These are phyloP conservation scores for Marvania coccoides DNA, from an alignment of 139 green algal species.

Conservation along the genomic window DNA sequence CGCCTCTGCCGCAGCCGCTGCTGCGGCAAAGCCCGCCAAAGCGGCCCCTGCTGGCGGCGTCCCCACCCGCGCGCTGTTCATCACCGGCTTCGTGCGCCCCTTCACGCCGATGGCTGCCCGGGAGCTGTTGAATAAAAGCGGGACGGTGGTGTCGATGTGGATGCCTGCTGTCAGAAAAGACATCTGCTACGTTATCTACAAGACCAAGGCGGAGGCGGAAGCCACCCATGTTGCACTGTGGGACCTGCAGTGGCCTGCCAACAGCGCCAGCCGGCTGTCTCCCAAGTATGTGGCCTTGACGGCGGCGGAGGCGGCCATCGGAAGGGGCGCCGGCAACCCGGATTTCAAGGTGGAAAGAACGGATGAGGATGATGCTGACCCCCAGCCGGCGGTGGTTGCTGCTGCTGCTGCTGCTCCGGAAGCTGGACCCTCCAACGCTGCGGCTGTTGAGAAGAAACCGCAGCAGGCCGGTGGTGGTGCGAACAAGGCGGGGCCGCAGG, in stretches of 20 bases:
- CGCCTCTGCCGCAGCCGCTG: no score
- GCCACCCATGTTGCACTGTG: conserved; percentile 17
- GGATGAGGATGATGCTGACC: conserved; percentile 10
- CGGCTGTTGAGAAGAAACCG: neutral
- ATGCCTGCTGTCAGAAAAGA: conserved; percentile 76
- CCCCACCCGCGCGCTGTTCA: conserved; percentile 44
- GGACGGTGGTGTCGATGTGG: conserved; percentile 61
- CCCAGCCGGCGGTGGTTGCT: neutral
- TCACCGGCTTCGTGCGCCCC: conserved; percentile 71
- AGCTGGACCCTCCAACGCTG: neutral
- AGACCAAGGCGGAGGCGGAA: conserved; percentile 43
- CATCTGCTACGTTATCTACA: conserved; percentile 58
- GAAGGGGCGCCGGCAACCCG: conserved; percentile 15
- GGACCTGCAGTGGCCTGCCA: conserved; percentile 34
- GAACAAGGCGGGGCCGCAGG: no score
- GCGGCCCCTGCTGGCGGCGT: neutral
- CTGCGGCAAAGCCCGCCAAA: neutral
- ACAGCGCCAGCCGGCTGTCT: conserved; percentile 37
- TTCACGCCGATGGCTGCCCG: conserved; percentile 49
- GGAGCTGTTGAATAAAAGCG: conserved; percentile 40
- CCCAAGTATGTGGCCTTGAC: conserved; percentile 30
- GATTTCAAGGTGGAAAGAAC: conserved; percentile 19
- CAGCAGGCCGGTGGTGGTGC: neutral
- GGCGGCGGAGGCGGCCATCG: conserved; percentile 44
- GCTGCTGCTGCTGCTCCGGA: neutral